Evolutionary conservation across 768 basidiomycete species (phyloP).

Genomic region (Rhizopogon vulgaris): DNA sequence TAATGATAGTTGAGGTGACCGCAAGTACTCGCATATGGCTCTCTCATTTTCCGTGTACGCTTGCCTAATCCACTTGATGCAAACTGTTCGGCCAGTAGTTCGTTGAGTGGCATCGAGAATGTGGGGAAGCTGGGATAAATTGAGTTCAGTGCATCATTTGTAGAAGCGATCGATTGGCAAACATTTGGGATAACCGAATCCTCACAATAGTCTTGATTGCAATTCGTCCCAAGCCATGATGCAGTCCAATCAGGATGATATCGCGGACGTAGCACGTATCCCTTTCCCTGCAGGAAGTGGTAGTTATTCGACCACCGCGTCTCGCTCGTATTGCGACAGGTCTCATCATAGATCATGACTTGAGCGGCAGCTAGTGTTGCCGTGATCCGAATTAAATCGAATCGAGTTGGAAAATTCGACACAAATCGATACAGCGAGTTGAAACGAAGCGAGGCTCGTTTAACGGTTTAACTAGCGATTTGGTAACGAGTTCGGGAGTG

Average conservation of each 20-base stretch:
- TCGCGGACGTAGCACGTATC: conserved; percentile 20
- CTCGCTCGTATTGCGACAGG: conserved; percentile 1
- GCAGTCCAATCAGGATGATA: conserved; percentile 22
- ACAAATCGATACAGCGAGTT: too few relatives aligned
- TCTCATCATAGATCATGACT: neutral
- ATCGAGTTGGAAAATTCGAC: too few relatives aligned
- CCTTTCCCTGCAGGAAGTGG: conserved; percentile 11
- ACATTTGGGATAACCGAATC: neutral
- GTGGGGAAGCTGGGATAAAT: neutral
- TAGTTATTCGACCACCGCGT: conserved; percentile 15
- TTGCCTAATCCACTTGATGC: conserved; percentile 9
- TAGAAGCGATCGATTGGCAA: neutral
- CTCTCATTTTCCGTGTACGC: conserved; percentile 2
- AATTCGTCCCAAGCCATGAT: conserved; percentile 17
- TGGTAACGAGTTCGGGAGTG: too few relatives aligned
- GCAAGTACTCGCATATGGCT: neutral
- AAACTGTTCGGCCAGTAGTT: conserved; percentile 2
- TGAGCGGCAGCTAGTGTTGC: too few relatives aligned
- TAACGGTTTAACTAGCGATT: too few relatives aligned
- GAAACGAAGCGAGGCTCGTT: too few relatives aligned
- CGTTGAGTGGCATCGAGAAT: conserved; percentile 7
- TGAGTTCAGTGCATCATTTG: neutral
- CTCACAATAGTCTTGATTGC: neutral
- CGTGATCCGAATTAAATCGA: too few relatives aligned
- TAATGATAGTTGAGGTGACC: neutral